Base-by-base conservation (phyloP, 495 filamentous ascomycete genomes). In the Letharia columbiana region DNA sequence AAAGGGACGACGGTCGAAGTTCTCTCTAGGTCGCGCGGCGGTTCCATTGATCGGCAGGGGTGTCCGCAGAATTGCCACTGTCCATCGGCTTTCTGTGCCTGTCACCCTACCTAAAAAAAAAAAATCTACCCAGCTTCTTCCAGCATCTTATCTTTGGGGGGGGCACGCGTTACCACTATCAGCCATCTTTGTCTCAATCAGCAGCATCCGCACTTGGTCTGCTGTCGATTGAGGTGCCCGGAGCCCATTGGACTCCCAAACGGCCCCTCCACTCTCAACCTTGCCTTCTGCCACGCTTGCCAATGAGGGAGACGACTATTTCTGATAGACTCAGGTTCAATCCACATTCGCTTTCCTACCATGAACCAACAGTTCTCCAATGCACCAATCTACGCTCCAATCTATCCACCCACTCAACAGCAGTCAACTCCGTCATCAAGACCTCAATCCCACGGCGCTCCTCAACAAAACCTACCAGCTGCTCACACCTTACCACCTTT, bases 331-430 rank as follows among this genome's bases (percentile, higher is more conserved):
- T 20, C 41, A 17, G 63, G 41, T 60, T 23, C 41, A 47, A 39
- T 31, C 54, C 63, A 60, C 63, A 50, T 28, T 60, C 63, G 54
- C 52, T 65, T 40, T 40, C 20, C 31, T 60, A 69, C 56, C 58
- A 69, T 69, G 67, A 69, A 62, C 67, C 63, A 66, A 63, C 67
- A 65, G 41, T 60, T 56, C 31, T 40, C 63, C 60, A 66, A 66
- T 69, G 67, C 64, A 40, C 63, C 61, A 15, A 64, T 23, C 44
- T 68, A 62, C 44, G 28, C 64, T 2, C 52, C 40, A 59, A 62
- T n/a, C 37, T 61, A 69, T 42, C 52, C 28, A 37, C 41, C 64
- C 31, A 66, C 40, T 33, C 60, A 61, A 15, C 67, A 63, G 23
- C 64, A 49, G 37, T 58, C 64, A 44, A 33, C 63, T 59, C 59